Base-by-base conservation (phyloP, 305 asterid species). In the Coffea humblotiana region DNA sequence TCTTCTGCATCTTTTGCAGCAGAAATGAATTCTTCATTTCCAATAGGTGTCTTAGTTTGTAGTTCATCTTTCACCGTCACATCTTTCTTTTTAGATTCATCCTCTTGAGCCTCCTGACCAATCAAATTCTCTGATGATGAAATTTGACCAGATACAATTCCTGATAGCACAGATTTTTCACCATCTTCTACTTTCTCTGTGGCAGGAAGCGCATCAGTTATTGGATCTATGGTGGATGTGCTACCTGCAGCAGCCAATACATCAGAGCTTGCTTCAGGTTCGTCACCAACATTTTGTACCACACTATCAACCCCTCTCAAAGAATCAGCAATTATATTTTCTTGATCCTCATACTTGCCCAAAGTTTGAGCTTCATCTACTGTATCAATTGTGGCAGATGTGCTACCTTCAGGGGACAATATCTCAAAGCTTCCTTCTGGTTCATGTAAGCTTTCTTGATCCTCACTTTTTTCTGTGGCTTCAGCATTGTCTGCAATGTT, bases 111-210 rank as follows among this genome's bases (percentile, higher is more conserved):
- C 72, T 82, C 87, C 74, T 87, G 83, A 52, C 66, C 79, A 72
- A 63, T 75, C 66, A 65, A n/a, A 75, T 65, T 73, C 81, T 80
- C 88, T 27, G 89, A 49, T 75, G 79, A 69, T 70, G 83, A 79
- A 29, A 77, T 79, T 81, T 88, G 81, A 64, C 74, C 85, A 78
- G 85, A 73, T 80, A 82, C 1, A 81, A 81, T 87, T 66, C 75
- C 87, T 76, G 85, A 80, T 76, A 86, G 51, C 32, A 61, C 78
- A 23, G 86, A 77, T 67, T 86, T 87, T 64, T 78, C 91, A 56
- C 65, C 82, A 76, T 80, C 67, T 75, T 84, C 90, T 63, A 27
- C 69, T 72, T 77, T 84, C 60, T 67, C 82, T 37, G 58, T 19
- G 11, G 76, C 66, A 83, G 85, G 70, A 80, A 81, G 72, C 16